A percentile compares a stretch with the other conserved stretches of the same genome.
Evolutionary conservation across 2,329 filamentous ascomycete species (phyloP).

Genomic region (Biscogniauxia sp.): DNA sequence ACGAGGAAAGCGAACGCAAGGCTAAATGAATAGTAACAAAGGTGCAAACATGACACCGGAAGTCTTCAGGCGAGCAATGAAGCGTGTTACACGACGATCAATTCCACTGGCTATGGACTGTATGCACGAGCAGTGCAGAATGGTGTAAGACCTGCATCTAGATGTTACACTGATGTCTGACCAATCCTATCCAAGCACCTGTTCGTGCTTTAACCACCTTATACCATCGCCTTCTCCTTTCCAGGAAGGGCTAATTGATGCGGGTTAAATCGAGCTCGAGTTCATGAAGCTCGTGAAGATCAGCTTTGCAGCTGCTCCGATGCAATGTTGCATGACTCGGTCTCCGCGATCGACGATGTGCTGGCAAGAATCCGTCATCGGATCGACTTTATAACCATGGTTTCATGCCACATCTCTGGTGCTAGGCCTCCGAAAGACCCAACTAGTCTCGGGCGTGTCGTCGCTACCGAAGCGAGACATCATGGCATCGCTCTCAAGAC

Average conservation of each 20-base stretch:
- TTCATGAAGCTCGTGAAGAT: not conserved
- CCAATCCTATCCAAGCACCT: conserved; percentile 2
- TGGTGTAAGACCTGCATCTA: not conserved
- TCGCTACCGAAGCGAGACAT: not conserved
- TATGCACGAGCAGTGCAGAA: not conserved
- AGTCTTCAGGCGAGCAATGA: not conserved
- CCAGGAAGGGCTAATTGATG: not conserved
- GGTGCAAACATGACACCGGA: not conserved
- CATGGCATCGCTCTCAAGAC: not conserved
- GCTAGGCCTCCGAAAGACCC: not conserved
- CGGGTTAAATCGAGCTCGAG: not conserved
- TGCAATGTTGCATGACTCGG: not conserved
- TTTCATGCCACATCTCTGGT: not conserved
- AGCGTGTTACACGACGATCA: not conserved
- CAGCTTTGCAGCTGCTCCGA: not conserved
- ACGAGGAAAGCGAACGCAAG: not conserved
- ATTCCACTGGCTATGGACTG: not conserved
- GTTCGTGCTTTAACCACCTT: not conserved
- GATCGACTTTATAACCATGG: not conserved
- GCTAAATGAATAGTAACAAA: not conserved
- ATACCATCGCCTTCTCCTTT: not conserved
- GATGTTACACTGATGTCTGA: not conserved
- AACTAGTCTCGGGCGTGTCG: not conserved
- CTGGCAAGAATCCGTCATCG: not conserved
- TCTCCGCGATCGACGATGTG: not conserved